Evolutionary conservation across 2,329 filamentous ascomycete species (phyloP), one percentile per base, ranked within the genome.

Genomic region (Aspergillus puulaauensis): DNA sequence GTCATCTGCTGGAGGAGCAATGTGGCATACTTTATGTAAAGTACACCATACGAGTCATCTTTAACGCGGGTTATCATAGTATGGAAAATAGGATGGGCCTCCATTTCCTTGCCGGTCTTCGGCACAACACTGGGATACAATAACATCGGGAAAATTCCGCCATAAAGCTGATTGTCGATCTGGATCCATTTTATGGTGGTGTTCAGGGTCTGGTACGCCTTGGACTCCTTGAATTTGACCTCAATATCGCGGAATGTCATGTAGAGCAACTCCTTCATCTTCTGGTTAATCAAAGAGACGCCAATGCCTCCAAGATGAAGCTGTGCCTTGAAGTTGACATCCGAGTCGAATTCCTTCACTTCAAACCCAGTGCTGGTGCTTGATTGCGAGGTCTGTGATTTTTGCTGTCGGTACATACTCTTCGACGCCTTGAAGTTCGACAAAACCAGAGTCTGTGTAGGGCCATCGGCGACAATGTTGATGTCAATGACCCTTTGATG

Each of bases 21-120:
- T 0, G 93, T 96, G 21, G 95, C 93, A 74, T 99, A 99, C 75
- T 99, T 99, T 82, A 99, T 93, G 76, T 99, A 99, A 9, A 97
- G 80, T 21, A 99, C 95, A 68, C 95, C 95, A 70, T 98, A 99
- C 1, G 93, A 96, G 70, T 99, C 93, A 69, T 99, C 95, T 79
- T 99, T 99, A 73, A 99, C 93, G 31, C 92, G 85, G 11, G 93
- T 97, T 54, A 97, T 82, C 82, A 93, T 93, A 14, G 88, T 87
- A 68, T 97, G 93, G 71, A 99, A 85, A 54, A 96, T 98, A 0
- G 95, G 95, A 75, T 98, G 95, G 1, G 93, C 89, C 63, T 98
- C 95, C 71, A 96, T 95, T 74, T 99, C 95, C 70, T 95, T 93
- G 37, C 91, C 92, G 63, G 92, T 95, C 82, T 98, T 98, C 0